Evolutionary conservation across 768 basidiomycete species (phyloP).

Genomic region (Boletus sensibilis): DNA sequence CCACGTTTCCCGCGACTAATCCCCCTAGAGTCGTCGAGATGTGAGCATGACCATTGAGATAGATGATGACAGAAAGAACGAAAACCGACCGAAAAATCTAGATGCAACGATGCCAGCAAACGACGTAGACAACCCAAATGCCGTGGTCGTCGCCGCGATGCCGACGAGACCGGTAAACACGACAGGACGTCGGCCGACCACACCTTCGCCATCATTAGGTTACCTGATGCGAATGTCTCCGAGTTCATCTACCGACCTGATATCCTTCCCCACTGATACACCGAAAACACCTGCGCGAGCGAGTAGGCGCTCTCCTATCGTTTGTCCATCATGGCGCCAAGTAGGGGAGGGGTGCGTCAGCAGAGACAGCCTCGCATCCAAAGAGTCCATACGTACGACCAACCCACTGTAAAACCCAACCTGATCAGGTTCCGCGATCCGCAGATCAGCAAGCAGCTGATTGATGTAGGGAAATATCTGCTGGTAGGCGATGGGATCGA

Average conservation of each 20-base stretch:
- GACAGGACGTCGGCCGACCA: constrained; percentile 59
- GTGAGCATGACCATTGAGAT: neutral
- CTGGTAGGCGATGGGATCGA: constrained; percentile 59
- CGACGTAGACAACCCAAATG: constrained; percentile 56
- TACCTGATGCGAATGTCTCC: neutral
- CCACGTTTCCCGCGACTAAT: constrained; percentile 58
- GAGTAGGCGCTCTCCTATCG: constrained; percentile 62
- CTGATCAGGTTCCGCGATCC: constrained; percentile 51
- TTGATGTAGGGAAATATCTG: constrained; percentile 70
- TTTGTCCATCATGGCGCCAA: neutral
- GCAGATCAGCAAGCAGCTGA: constrained; percentile 54
- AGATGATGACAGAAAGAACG: neutral
- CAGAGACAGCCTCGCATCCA: neutral
- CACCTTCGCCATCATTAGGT: constrained; percentile 37
- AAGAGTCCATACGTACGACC: constrained; percentile 40
- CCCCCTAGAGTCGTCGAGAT: constrained; percentile 43
- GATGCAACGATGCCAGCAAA: constrained; percentile 48
- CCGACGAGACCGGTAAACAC: constrained; percentile 53
- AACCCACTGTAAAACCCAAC: constrained; percentile 69
- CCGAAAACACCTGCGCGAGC: constrained; percentile 55
- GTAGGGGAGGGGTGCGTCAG: neutral
- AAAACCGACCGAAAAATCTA: constrained; percentile 48
- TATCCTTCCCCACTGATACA: constrained; percentile 59
- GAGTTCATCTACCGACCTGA: constrained; percentile 40
- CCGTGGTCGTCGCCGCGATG: constrained; percentile 47